phyloP scores from a whole-genome alignment of 2,329 filamentous ascomycete genomes.

The Venturiaceae sp. region DNA sequence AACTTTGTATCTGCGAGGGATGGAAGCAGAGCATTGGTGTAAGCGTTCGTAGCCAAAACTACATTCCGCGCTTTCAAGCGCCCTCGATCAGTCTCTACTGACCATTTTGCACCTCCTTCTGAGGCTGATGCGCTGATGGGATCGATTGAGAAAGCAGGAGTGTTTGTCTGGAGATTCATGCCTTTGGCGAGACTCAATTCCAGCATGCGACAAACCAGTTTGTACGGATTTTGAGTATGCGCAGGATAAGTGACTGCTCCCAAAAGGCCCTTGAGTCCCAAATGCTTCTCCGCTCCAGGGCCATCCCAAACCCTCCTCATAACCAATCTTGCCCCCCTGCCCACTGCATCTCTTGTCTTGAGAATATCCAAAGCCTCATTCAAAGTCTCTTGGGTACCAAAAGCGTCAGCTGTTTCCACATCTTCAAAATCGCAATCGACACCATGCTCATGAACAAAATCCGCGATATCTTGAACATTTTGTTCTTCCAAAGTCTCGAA shows the following conservation, averaged over 20 bases:
- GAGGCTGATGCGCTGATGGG: background rate
- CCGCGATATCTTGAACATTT: constrained; percentile 10
- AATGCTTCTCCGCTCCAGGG: background rate
- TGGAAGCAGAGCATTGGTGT: constrained; percentile 67
- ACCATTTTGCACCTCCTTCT: background rate
- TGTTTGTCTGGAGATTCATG: constrained; percentile 69
- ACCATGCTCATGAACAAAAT: background rate
- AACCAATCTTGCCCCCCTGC: background rate
- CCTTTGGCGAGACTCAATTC: constrained; percentile 16
- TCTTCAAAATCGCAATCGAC: constrained; percentile 6
- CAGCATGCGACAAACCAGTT: background rate
- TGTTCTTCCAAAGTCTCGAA: constrained; percentile 15
- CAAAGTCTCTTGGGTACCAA: constrained; percentile 4
- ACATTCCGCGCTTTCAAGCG: constrained; percentile 51
- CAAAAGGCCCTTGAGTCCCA: constrained; percentile 11
- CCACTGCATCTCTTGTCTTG: background rate
- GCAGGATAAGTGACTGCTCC: constrained; percentile 13
- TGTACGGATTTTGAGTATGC: background rate
- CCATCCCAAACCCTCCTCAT: background rate
- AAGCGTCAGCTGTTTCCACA: constrained; percentile 16
- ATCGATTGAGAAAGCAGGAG: constrained; percentile 41
- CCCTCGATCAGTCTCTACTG: constrained; percentile 41
- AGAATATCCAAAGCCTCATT: background rate
- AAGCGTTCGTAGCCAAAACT: constrained; percentile 73
- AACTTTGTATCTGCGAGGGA: constrained; percentile 49